Conservation (phyloP, 2,329 filamentous ascomycete genomes). For the Graphilbum ipis-grandicollis region DNA sequence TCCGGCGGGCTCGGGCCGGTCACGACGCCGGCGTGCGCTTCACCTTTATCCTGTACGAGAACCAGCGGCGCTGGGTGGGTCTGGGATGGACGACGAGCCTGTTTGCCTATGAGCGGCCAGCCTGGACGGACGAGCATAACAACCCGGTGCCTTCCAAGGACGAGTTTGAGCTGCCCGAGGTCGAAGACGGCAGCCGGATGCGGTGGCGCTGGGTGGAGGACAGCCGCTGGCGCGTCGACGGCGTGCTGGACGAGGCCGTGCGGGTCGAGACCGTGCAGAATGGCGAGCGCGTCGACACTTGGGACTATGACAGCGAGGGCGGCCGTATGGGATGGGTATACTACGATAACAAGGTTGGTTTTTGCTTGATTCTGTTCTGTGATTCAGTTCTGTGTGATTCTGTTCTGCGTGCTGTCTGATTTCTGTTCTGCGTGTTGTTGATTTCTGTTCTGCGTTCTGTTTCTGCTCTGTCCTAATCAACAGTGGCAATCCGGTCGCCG, state of each 20-base stretch:
- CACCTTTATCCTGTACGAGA: slow-evolving; percentile 92
- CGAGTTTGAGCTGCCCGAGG: slow-evolving; percentile 43
- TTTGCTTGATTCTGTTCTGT: background rate
- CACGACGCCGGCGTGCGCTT: slow-evolving; percentile 73
- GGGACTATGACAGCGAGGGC: slow-evolving; percentile 38
- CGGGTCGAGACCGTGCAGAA: slow-evolving; percentile 8
- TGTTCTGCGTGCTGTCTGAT: too few relatives aligned
- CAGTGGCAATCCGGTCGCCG: slow-evolving; percentile 82
- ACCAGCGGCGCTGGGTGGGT: slow-evolving; percentile 87
- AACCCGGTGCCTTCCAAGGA: slow-evolving; percentile 64
- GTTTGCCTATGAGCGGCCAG: slow-evolving; percentile 73
- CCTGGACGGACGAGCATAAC: slow-evolving; percentile 94
- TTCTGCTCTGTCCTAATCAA: background rate
- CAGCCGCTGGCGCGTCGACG: slow-evolving; percentile 76
- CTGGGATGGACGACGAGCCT: slow-evolving; percentile 88
- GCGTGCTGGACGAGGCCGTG: slow-evolving; percentile 36
- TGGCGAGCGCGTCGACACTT: slow-evolving; percentile 20
- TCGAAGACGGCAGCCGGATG: slow-evolving; percentile 40
- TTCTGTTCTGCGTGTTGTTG: background rate
- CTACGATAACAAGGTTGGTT: slow-evolving; percentile 84
- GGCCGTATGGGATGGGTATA: slow-evolving; percentile 80
- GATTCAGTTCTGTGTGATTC: too few relatives aligned
- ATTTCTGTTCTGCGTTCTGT: background rate
- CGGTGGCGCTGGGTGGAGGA: slow-evolving; percentile 65
- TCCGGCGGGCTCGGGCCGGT: slow-evolving; percentile 17